Percentiles rank a stretch among this genome's conserved stretches.
Conservation (phyloP, 257 asterid genomes). For the Sherardia arvensis region DNA sequence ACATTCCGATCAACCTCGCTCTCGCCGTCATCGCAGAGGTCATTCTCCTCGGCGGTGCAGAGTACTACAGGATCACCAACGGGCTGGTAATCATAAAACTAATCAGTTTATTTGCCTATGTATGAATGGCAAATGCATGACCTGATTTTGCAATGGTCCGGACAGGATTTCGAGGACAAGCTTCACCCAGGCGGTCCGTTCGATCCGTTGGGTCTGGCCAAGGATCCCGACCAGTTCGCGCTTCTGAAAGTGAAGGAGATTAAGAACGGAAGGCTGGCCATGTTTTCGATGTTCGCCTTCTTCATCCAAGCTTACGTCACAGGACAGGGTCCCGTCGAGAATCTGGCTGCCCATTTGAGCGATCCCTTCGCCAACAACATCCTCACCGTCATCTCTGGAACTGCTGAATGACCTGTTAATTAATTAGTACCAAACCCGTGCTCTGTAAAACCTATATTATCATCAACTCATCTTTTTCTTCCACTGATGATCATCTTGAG, state of each 20-base stretch:
- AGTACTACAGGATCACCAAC: conserved; percentile 81
- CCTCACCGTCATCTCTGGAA: conserved; percentile 79
- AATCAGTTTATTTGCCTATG: no score
- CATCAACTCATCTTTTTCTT: not conserved
- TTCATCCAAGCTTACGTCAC: conserved; percentile 94
- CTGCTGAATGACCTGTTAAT: conserved; percentile 55
- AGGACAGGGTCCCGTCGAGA: conserved; percentile 88
- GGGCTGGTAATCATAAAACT: conserved; percentile 75
- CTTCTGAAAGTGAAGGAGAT: conserved; percentile 90
- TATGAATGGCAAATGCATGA: no score
- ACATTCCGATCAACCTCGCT: conserved; percentile 84
- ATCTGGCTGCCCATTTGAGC: conserved; percentile 84
- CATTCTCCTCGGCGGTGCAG: conserved; percentile 92
- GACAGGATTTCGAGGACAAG: conserved; percentile 82
- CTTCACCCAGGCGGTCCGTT: conserved; percentile 98
- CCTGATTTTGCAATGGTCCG: no score
- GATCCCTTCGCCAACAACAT: conserved; percentile 97
- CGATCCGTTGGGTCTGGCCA: conserved; percentile 84
- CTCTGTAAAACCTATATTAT: conserved; percentile 41
- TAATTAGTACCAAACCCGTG: no score
- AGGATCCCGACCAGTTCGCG: conserved; percentile 94
- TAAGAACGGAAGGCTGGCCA: conserved; percentile 89
- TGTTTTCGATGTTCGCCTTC: conserved; percentile 93
- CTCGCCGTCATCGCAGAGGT: conserved; percentile 81
- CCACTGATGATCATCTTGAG: no score